Evolutionary conservation across 768 basidiomycete genomes (phyloP).

Genomic region (Mycena vulgaris): DNA sequence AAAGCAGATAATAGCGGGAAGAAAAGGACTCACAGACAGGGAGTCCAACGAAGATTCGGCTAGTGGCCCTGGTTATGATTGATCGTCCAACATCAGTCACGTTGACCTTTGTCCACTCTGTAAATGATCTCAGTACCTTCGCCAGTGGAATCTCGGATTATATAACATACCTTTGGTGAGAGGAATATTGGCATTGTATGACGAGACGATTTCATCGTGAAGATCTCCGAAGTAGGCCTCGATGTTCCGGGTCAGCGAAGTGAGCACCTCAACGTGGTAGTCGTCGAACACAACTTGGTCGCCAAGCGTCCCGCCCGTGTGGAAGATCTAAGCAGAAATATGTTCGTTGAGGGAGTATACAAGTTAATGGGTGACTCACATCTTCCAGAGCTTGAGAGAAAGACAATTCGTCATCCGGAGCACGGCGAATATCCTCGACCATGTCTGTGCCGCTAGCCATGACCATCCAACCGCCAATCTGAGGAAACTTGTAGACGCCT

Average conservation of each 20-base stretch:
- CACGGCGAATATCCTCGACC: conserved; percentile 14
- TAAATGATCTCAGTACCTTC: not conserved
- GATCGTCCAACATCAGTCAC: conserved; percentile 5
- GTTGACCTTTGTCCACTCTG: conserved; percentile 13
- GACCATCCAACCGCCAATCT: conserved; percentile 7
- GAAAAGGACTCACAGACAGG: conserved; percentile 2
- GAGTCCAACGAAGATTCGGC: conserved; percentile 10
- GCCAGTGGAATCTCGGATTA: not conserved
- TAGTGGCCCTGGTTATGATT: conserved; percentile 4
- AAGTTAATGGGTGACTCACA: not conserved
- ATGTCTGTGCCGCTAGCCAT: conserved; percentile 8
- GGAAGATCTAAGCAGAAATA: conserved; percentile 3
- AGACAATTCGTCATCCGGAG: conserved; percentile 7
- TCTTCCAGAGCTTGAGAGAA: conserved; percentile 6
- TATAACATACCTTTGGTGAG: conserved; percentile 1
- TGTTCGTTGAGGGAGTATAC: not conserved
- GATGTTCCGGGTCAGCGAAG: conserved; percentile 13
- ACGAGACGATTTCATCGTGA: conserved; percentile 8
- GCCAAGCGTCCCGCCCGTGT: not conserved
- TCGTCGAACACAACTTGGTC: conserved; percentile 15
- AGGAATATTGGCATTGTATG: conserved; percentile 2
- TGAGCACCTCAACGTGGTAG: conserved; percentile 5
- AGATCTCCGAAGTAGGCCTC: conserved; percentile 10
- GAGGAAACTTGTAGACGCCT: conserved; percentile 9
- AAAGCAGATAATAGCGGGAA: not conserved